Evolutionary conservation across 345 rosid species (phyloP).

Genomic region (Raphanus raphanistrum): DNA sequence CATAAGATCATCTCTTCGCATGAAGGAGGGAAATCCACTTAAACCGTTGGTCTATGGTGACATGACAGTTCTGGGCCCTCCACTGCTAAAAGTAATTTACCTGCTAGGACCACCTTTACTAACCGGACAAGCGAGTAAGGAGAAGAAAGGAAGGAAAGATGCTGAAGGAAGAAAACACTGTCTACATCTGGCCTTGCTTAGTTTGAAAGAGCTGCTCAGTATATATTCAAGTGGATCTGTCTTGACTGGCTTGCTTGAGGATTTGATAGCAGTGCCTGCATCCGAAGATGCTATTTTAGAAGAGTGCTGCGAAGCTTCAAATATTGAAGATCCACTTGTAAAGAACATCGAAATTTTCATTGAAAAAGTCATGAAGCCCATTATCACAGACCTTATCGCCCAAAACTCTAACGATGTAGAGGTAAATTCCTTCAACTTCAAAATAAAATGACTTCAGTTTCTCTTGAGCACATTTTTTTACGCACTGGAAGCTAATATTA

Average conservation of each 20-base stretch:
- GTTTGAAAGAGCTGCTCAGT: conserved; percentile 64
- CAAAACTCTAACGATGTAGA: conserved; percentile 51
- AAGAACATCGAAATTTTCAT: conserved; percentile 51
- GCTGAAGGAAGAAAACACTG: conserved; percentile 55
- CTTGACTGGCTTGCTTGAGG: conserved; percentile 56
- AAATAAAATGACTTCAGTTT: conserved; percentile 4
- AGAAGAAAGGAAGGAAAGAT: conserved; percentile 41
- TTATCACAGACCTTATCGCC: conserved; percentile 52
- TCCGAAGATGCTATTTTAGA: conserved; percentile 41
- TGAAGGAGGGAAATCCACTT: conserved; percentile 57
- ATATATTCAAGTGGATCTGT: conserved; percentile 44
- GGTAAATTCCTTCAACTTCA: conserved; percentile 45
- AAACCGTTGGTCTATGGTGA: conserved; percentile 62
- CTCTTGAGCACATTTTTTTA: conserved; percentile 13
- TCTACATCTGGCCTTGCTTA: conserved; percentile 57
- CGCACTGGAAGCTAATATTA: neutral
- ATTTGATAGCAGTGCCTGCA: conserved; percentile 51
- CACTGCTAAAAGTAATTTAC: conserved; percentile 62
- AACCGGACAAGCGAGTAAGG: conserved; percentile 43
- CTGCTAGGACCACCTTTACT: conserved; percentile 42
- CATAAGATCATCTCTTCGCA: conserved; percentile 47
- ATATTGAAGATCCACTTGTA: conserved; percentile 48
- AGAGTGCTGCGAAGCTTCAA: conserved; percentile 44
- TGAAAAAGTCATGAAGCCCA: conserved; percentile 54
- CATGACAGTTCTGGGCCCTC: conserved; percentile 56